Base-by-base conservation (phyloP, 2,329 filamentous ascomycete species). In the Sporothrix pallida region DNA sequence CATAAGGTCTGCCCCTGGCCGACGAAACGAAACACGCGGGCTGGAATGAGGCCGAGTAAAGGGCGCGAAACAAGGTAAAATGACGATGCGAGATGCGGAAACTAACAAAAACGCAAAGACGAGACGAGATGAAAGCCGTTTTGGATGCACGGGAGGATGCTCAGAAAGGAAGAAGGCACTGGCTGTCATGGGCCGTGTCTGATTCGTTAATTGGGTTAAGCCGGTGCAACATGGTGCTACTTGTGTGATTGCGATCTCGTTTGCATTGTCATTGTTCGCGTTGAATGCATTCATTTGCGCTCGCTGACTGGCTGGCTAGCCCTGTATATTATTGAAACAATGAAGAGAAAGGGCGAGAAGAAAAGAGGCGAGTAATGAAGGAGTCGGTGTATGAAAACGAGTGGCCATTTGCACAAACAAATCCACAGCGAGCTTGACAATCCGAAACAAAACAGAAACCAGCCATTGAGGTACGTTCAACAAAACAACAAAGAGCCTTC, bases 1-100 rank as follows among this genome's bases (percentile, higher is more conserved):
- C 70, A 71, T 71, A 70, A 60, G 20, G 69, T 31, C 44, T n/a
- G 44, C 58, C 46, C 70, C 56, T 63, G 23, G 70, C 44, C 26
- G 46, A 10, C 26, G 58, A 63, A 52, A 71, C 56, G 56, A 71
- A 63, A 63, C 70, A 63, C 63, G 23, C 69, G 42, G 42, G 48
- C 69, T 71, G 54, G 54, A 62, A 71, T 62, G 69, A 62, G 23
- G 52, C 37, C 37, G 52, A 46, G 67, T 20, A 23, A 48, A 67
- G 62, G 56, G 23, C 54, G 54, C 20, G 17, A 60, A 62, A 37
- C 44, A 50, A 46, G 31, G 50, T 5, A n/a, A 56, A 31, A 42
- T 58, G n/a, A 23, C 54, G 42, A 17, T n/a, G 1, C 4, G 42
- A 37, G 15, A 31, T 20, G 20, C 48, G 20, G n/a, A 26, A 54